phyloP scores from a whole-genome alignment of 140 eudicot species.

The Anethum foeniculum region DNA sequence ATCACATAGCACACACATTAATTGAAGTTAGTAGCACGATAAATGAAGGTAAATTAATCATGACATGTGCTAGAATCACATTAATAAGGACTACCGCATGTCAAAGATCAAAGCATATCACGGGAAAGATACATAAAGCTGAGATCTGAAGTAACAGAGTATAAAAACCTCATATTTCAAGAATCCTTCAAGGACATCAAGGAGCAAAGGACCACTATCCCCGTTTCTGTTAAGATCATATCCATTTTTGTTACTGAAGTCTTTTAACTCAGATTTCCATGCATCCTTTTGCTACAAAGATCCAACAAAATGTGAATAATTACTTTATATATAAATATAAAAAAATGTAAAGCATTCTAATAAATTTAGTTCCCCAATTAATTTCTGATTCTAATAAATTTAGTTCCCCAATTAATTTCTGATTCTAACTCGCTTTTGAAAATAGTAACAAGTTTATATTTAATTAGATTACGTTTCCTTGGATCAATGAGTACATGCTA shows the following conservation, averaged over 20 bases:
- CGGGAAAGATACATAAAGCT: neutral
- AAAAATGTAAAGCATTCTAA: neutral
- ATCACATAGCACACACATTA: neutral
- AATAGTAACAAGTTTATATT: neutral
- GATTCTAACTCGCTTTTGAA: neutral
- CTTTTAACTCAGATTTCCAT: constrained; percentile 94
- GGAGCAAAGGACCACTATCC: constrained; percentile 86
- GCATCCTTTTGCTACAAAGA: constrained; percentile 73
- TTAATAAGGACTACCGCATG: neutral
- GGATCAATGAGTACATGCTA: neutral
- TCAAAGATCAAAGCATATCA: neutral
- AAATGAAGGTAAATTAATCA: neutral
- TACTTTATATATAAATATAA: neutral
- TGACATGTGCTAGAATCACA: neutral
- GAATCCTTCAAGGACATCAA: constrained; percentile 97
- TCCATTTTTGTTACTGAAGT: constrained; percentile 81
- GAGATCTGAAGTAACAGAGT: neutral
- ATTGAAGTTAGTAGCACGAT: no score
- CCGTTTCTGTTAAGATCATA: constrained; percentile 87
- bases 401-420: neutral
- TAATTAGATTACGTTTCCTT: neutral
- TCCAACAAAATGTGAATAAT: neutral
- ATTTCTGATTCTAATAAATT: neutral
- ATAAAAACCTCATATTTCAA: constrained; percentile 78
- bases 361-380: neutral